Percentiles rank a stretch among this genome's conserved stretches.
These are phyloP conservation scores for Aegle marmelos DNA, from an alignment of 345 rosid genomes.

Conservation along the genomic window DNA sequence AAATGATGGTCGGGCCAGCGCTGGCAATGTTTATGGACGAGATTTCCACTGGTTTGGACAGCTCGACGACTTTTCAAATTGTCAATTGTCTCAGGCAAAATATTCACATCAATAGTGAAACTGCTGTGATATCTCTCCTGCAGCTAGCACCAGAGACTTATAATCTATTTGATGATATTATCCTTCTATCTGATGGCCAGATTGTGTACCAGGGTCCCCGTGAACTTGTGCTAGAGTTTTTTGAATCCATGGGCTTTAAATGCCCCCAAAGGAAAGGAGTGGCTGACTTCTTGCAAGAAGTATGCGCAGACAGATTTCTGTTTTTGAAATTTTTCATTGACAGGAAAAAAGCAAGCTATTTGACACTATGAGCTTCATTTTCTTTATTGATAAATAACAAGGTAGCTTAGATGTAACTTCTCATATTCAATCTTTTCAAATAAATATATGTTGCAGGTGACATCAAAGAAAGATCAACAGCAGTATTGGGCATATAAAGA, in stretches of 20 bases:
- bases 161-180: constrained; percentile 65
- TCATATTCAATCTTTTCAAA: neutral
- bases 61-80: constrained; percentile 69
- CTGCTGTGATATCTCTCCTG: constrained; percentile 69
- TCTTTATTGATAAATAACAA: too few species aligned
- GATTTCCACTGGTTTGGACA: constrained; percentile 75
- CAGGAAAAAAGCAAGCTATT: neutral
- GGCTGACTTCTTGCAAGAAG: constrained; percentile 85
- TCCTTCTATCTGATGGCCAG: constrained; percentile 65
- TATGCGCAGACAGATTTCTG: constrained; percentile 22
- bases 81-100: constrained; percentile 58
- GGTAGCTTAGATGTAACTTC: neutral
- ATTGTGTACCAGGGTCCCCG: constrained; percentile 71
- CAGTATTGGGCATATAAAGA: constrained; percentile 66
- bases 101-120: constrained; percentile 49
- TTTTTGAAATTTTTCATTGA: neutral
- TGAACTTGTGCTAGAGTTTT: constrained; percentile 49
- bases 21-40: constrained; percentile 70
- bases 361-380: neutral
- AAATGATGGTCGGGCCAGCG: constrained; percentile 70
- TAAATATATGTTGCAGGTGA: constrained; percentile 53
- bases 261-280: constrained; percentile 73
- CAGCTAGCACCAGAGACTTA: constrained; percentile 84
- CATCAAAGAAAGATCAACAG: constrained; percentile 77
- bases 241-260: constrained; percentile 60